Evolutionary conservation across 2,329 filamentous ascomycete species (phyloP), one percentile per base, ranked within the genome.

Genomic region (Monilinia laxa): DNA sequence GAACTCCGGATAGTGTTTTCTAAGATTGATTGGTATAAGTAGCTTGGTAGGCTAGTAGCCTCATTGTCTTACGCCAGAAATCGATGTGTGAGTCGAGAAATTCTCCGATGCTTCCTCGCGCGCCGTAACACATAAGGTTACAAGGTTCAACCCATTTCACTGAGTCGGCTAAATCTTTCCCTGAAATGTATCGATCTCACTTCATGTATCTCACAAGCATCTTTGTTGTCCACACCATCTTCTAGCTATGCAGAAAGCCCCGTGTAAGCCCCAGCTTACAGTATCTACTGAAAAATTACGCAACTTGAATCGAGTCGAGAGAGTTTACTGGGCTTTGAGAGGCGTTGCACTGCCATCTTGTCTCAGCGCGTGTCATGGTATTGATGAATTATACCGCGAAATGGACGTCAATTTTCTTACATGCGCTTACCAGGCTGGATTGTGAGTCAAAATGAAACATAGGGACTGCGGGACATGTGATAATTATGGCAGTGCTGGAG

Each of bases 381-480:
- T 40, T 16, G 7, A 28, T 28, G 55, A 45, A 45, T 58, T 20
- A 20, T 25, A 3, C n/a, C 23, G n/a, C 45, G 28, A 38, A 45
- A 45, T 58, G 42, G 55, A 45, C 55, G 9, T 58, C 31, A 57
- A 57, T 28, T 25, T 28, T 18, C 6, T 45, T 16, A 18, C 5
- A 6, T 11, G 23, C 40, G 25, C 23, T 4, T 42, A 40, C 25
- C 38, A 23, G 28, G 56, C 40, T 47, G 40, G 18, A 31, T 10
- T n/a, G 18, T 47, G 56, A 58, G 40, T 58, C 56, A 58, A 31
- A 20, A 31, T 58, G 56, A 58, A 58, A 58, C 56, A 9, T n/a
- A 40, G 18, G 28, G 11, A 11, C 9, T 20, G 25, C 56, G 56
- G 56, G 23, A 31, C 3, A n/a, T 31, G 38, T 14, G 38, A 14